Evolutionary conservation across 805 yeast genomes (phyloP).

Genomic region (Hyphopichia homilentoma): DNA sequence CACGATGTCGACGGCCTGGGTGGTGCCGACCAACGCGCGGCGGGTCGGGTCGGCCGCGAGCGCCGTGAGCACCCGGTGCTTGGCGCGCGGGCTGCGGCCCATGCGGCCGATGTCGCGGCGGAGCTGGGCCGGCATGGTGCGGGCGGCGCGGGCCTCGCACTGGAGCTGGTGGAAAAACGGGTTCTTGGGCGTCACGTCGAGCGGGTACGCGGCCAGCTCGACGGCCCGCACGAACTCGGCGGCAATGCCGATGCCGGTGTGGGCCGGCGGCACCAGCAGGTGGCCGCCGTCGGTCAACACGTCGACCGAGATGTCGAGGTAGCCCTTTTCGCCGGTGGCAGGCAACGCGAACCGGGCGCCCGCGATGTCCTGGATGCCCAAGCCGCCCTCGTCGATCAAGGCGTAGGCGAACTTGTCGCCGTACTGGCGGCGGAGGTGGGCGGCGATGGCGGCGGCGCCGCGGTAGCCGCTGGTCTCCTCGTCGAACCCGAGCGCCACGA

Average conservation of each 20-base stretch:
- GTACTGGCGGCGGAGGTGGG: conserved; percentile 45
- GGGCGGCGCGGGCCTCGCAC: conserved; percentile 51
- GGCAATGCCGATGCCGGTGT: conserved; percentile 72
- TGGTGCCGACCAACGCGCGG: conserved; percentile 28
- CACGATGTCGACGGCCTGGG: conserved; percentile 36
- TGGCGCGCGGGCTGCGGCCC: conserved; percentile 13
- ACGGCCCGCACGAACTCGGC: conserved; percentile 54
- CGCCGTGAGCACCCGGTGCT: conserved; percentile 20
- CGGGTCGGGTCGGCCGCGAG: conserved; percentile 17
- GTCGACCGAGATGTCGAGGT: conserved; percentile 45
- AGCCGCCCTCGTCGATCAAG: conserved; percentile 66
- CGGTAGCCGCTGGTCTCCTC: conserved; percentile 66
- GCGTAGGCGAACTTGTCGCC: conserved; percentile 60
- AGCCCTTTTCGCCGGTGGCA: conserved; percentile 47
- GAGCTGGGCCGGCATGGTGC: background rate
- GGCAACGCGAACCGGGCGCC: conserved; percentile 54
- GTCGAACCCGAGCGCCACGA: conserved; percentile 71
- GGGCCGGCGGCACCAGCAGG: conserved; percentile 73
- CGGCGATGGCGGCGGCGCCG: conserved; percentile 58
- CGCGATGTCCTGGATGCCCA: conserved; percentile 41
- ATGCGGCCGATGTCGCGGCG: background rate
- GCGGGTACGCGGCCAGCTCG: conserved; percentile 53
- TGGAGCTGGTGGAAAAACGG: conserved; percentile 58
- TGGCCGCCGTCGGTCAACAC: conserved; percentile 73
- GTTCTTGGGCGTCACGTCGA: conserved; percentile 46